Evolutionary conservation across 2,329 filamentous ascomycete genomes (phyloP), one percentile per base, ranked within the genome.

Genomic region (Ascochyta fabae): DNA sequence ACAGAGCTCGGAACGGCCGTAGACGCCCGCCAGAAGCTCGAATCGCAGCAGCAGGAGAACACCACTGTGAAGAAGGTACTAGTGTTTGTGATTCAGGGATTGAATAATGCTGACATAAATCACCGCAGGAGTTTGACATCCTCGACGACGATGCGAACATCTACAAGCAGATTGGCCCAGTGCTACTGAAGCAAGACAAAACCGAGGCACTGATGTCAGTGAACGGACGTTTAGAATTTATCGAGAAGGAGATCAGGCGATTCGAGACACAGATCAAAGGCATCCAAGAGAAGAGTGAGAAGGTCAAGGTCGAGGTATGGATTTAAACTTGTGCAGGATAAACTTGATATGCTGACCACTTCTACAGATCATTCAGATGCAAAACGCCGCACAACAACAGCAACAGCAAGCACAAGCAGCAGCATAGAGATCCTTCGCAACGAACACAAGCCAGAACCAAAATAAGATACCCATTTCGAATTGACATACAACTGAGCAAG

Each of bases 31-130:
- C 93, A 99, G 79, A 96, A 90, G 78, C 86, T 99, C 6, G 93
- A 97, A 75, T 90, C 92, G 6, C 95, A 99, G 77, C 90, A 90
- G 75, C 91, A 96, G 72, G 95, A 99, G 76, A 99, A 98, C 73
- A 79, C 88, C 44, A 88, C 89, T 15, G 95, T 99, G 9, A 87
- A 96, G 75, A 89, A 91, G 79, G 91, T 91, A 65, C 40, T 75
- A 33, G 9, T 10, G 13, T 16, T 19, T 6, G 4, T 8, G 15
- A 6, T n/a, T n/a, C 19, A 8, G 16, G 12, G 15, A 12, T 24
- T 19, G 49, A 26, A 31, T 1, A 31, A 6, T 31, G n/a, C 48
- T 60, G 44, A 66, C 27, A 42, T 16, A 6, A 9, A 3, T 15
- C 1, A 1, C 22, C 23, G 6, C 61, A 95, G 88, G 94, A 98